Conservation (phyloP, 768 basidiomycete species). For the Amanita jacksonii region DNA sequence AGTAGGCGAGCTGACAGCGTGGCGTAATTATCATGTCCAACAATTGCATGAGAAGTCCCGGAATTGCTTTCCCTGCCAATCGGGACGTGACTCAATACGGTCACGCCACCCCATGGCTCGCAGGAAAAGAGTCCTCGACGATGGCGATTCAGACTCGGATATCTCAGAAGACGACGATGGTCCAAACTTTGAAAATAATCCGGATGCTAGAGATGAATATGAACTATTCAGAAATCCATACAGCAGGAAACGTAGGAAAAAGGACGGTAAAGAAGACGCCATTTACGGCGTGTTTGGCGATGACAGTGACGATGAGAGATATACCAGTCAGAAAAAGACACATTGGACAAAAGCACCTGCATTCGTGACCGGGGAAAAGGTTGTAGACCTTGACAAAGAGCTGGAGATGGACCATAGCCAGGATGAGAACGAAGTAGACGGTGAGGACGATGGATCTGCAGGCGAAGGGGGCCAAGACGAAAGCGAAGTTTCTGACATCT, state of each 20-base stretch:
- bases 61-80: too few relatives aligned
- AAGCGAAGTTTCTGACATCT: constrained; percentile 33
- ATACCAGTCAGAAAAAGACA: constrained; percentile 28
- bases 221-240: constrained; percentile 73
- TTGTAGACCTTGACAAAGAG: constrained; percentile 34
- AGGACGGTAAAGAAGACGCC: constrained; percentile 59
- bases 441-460: constrained; percentile 26
- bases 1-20: too few relatives aligned
- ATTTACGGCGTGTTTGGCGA: constrained; percentile 71
- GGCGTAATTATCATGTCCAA: too few relatives aligned
- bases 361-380: constrained; percentile 54
- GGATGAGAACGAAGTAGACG: constrained; percentile 26
- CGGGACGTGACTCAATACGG: too few relatives aligned
- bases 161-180: constrained; percentile 44
- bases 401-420: constrained; percentile 26
- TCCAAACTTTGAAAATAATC: constrained; percentile 38
- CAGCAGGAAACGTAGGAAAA: constrained; percentile 55
- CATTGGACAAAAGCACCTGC: constrained; percentile 75
- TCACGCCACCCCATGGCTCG: constrained; percentile 45
- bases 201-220: constrained; percentile 63
- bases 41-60: too few relatives aligned
- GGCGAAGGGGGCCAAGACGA: constrained; percentile 29
- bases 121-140: constrained; percentile 66
- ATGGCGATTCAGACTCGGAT: constrained; percentile 66
- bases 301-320: constrained; percentile 57